Conservation (phyloP, 1,284 basidiomycete species). For the Quambalaria eucalypti region DNA sequence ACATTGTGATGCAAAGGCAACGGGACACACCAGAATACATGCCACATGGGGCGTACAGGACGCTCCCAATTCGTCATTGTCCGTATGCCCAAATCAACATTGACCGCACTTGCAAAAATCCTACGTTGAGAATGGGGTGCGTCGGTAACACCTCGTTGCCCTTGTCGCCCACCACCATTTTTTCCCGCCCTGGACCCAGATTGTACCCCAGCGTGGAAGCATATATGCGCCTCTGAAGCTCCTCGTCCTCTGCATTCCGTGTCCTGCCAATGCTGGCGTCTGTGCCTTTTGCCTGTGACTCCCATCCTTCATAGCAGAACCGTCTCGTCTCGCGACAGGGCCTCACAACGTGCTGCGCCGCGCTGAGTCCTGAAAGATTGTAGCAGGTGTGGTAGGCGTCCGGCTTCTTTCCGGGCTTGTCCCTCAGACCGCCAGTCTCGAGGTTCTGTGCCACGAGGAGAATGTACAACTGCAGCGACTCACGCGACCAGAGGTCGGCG, state of each 20-base stretch:
- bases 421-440: constrained; percentile 65
- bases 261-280: constrained; percentile 2
- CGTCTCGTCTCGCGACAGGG: constrained; percentile 9
- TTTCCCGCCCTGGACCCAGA: neutral
- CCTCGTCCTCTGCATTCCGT: constrained; percentile 5
- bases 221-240: neutral
- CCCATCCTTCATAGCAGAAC: constrained; percentile 4
- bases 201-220: constrained; percentile 5
- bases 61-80: too few relatives aligned
- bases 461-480: constrained; percentile 78
- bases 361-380: constrained; percentile 39
- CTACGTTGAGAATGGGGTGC: constrained; percentile 37
- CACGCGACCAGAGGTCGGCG: constrained; percentile 35
- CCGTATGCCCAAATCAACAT: constrained; percentile 37
- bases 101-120: constrained; percentile 21
- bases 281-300: neutral
- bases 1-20: too few relatives aligned
- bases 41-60: too few relatives aligned
- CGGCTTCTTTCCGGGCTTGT: constrained; percentile 82
- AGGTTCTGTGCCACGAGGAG: constrained; percentile 72
- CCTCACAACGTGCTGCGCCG: constrained; percentile 32
- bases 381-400: constrained; percentile 47
- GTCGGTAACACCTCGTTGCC: constrained; percentile 24
- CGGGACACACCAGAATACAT: too few relatives aligned
- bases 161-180: constrained; percentile 10